These are phyloP conservation scores for Lolium perenne DNA, from an alignment of 176 grass and related monocot genomes.

Conservation along the genomic window DNA sequence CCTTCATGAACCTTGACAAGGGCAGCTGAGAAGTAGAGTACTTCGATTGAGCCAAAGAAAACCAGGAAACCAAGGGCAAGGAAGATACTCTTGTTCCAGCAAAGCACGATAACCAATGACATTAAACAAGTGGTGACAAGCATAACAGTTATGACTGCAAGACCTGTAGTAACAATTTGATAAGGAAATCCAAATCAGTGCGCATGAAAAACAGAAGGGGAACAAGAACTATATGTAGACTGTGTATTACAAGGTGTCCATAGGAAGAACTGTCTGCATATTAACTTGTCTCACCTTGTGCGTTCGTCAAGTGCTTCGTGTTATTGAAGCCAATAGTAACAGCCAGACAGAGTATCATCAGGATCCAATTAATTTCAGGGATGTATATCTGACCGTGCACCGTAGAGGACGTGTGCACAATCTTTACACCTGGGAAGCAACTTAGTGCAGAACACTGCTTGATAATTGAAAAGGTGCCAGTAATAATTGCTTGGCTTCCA, in stretches of 20 bases:
- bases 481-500: conserved; percentile 96
- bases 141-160: conserved; percentile 97
- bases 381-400: conserved; percentile 97
- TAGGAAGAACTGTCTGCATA: conserved; percentile 1
- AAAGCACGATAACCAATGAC: conserved; percentile 90
- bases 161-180: conserved; percentile 46
- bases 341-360: conserved; percentile 89
- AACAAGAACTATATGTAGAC: not conserved
- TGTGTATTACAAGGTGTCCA: not conserved
- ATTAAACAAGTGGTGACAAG: conserved; percentile 97
- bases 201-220: not conserved
- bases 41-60: conserved; percentile 84
- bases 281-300: conserved; percentile 65
- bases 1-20: conserved; percentile 95
- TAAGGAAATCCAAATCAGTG: not conserved
- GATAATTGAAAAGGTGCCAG: conserved; percentile 97
- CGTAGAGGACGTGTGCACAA: conserved; percentile 88
- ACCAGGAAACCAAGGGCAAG: conserved; percentile 72
- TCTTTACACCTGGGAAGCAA: conserved; percentile 96
- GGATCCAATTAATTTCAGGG: conserved; percentile 95
- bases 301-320: conserved; percentile 86
- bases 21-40: conserved; percentile 88
- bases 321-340: conserved; percentile 93
- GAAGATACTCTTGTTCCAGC: conserved; percentile 87
- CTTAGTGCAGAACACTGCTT: conserved; percentile 91